These are phyloP conservation scores for Paramecium sexaurelia DNA, from an alignment of 73 alveolate species.

Conservation along the genomic window DNA sequence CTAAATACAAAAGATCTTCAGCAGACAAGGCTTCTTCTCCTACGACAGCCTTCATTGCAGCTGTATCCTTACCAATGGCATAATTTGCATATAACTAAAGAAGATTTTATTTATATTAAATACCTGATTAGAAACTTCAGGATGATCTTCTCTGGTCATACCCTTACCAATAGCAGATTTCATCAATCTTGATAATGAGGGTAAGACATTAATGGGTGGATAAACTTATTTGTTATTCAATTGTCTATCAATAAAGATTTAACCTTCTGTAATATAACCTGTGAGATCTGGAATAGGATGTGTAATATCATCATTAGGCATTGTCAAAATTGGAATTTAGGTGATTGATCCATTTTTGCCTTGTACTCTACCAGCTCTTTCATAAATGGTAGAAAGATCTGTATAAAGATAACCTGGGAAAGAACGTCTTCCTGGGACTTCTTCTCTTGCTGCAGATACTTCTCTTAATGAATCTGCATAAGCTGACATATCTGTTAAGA, in stretches of 20 bases:
- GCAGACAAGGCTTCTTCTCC: slow-evolving; percentile 99
- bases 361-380: slow-evolving; percentile 99
- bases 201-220: slow-evolving; percentile 99
- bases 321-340: slow-evolving; percentile 97
- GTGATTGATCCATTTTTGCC: slow-evolving; percentile 97
- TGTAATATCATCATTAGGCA: slow-evolving; percentile 99
- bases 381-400: slow-evolving; percentile 99
- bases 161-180: slow-evolving; percentile 99
- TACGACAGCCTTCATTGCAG: slow-evolving; percentile 99
- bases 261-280: slow-evolving; percentile 99
- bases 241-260: slow-evolving; percentile 98
- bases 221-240: slow-evolving; percentile 98
- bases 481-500: slow-evolving; percentile 99
- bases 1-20: slow-evolving; percentile 91
- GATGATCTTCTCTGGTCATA: slow-evolving; percentile 99
- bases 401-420: slow-evolving; percentile 99
- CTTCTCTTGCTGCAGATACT: slow-evolving; percentile 99
- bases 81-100: slow-evolving; percentile 98
- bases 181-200: slow-evolving; percentile 99
- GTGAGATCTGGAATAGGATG: slow-evolving; percentile 99
- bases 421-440: slow-evolving; percentile 99
- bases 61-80: slow-evolving; percentile 99
- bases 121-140: slow-evolving; percentile 95
- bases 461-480: slow-evolving; percentile 99
- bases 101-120: not conserved